Evolutionary conservation across 177 flowering plant genomes (phyloP).

Genomic region (Vitis hybrid): DNA sequence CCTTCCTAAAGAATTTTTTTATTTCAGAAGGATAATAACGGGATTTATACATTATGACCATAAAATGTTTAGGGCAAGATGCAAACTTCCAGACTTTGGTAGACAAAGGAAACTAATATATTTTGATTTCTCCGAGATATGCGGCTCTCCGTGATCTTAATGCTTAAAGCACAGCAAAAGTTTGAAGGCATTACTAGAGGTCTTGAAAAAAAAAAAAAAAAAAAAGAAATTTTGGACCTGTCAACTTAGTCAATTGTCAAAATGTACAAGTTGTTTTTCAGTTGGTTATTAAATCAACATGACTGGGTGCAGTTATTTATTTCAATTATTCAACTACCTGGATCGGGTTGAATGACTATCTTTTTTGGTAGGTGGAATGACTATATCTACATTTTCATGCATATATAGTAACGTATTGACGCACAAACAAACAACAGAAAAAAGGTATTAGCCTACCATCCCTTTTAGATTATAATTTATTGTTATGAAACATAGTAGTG

Average conservation of each 20-base stretch:
- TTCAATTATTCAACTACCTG: neutral
- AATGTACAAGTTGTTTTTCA: too few relatives aligned
- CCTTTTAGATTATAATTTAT: neutral
- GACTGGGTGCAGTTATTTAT: neutral
- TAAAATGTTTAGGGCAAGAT: neutral
- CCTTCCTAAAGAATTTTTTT: neutral
- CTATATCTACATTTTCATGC: neutral
- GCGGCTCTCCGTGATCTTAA: too few relatives aligned
- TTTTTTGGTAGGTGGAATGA: neutral
- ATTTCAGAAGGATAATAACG: neutral
- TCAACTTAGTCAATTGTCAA: too few relatives aligned
- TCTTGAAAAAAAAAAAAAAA: too few relatives aligned
- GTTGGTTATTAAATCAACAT: neutral
- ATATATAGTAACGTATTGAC: too few relatives aligned
- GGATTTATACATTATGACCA: neutral
- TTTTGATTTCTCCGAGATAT: neutral
- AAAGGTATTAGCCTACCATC: neutral
- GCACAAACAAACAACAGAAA: too few relatives aligned
- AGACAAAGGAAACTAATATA: neutral
- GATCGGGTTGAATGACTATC: neutral
- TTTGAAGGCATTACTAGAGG: too few relatives aligned
- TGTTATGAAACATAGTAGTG: neutral
- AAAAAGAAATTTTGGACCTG: too few relatives aligned
- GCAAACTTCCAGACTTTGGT: neutral
- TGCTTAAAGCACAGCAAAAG: too few relatives aligned